Conservation (phyloP, 2,329 filamentous ascomycete genomes). For the Botrytis pseudocinerea region DNA sequence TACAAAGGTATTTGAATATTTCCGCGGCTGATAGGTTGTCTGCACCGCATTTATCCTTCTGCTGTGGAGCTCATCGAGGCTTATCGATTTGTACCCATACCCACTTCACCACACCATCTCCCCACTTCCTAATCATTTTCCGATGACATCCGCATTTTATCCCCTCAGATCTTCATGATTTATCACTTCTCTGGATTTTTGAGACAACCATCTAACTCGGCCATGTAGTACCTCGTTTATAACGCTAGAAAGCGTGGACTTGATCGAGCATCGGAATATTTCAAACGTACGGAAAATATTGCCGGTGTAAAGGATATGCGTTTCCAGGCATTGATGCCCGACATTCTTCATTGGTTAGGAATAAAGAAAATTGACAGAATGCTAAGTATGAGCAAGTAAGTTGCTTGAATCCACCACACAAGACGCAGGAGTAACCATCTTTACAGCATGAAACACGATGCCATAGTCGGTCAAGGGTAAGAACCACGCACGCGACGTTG, state of each 20-base stretch:
- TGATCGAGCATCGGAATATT: constrained; percentile 87
- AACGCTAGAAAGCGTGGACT: constrained; percentile 79
- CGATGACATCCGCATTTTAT: constrained; percentile 26
- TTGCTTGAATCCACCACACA: constrained; percentile 22
- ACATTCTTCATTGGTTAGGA: constrained; percentile 96
- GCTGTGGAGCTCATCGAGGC: constrained; percentile 18
- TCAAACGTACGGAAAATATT: constrained; percentile 96
- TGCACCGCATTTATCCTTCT: constrained; percentile 25
- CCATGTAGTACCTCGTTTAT: constrained; percentile 56
- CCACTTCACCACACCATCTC: constrained; percentile 56
- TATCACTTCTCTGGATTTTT: constrained; percentile 20
- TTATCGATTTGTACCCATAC: constrained; percentile 58
- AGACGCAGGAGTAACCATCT: constrained; percentile 32
- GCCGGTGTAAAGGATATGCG: constrained; percentile 96
- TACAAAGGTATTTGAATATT: constrained; percentile 38
- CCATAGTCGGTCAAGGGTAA: constrained; percentile 78
- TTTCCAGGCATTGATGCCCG: constrained; percentile 97
- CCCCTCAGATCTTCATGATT: constrained; percentile 20
- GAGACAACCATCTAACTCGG: constrained; percentile 30
- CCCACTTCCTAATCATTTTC: constrained; percentile 56
- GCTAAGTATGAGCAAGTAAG: constrained; percentile 89
- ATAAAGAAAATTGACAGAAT: constrained; percentile 98
- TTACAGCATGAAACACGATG: constrained; percentile 82
- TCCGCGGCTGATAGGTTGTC: constrained; percentile 9
- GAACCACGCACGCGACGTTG: constrained; percentile 24